Base-by-base conservation (phyloP, 2,329 filamentous ascomycete species). In the Fonsecaea nubica region DNA sequence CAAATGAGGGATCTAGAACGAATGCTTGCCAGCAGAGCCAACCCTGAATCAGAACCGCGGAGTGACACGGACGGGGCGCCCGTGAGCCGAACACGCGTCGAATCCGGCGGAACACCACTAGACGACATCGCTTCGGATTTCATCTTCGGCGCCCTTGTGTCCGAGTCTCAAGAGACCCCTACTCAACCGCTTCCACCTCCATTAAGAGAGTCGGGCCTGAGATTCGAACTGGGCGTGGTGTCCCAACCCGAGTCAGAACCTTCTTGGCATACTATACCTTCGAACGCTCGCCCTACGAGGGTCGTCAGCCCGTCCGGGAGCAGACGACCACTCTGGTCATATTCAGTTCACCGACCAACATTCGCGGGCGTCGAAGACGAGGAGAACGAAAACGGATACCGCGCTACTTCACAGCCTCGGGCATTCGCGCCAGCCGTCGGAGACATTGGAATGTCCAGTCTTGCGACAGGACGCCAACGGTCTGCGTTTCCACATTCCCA, bases 351-450 rank as follows among this genome's bases (percentile, higher is more conserved):
- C 10, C 32, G 54, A 32, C 18, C 56, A 13, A 36, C 42, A 36
- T 48, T 56, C 13, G 58, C 59, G 30, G 64, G 65, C 36, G n/a
- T 8, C 9, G 60, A 68, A 13, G 69, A 65, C 36, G 50, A 55
- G 21, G 69, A 61, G 32, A 60, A 45, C 30, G 57, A 66, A n/a
- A 67, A 58, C 21, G 56, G 55, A 13, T 79, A 80, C 8, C 75
- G 78, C 57, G 83, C 82, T 72, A 79, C 81, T 35, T 80, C 81
- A 42, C 32, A 35, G 12, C 13, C 55, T 38, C 36, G 18, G 36
- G 42, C 59, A 32, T 38, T 59, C 52, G 66, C 65, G 60, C 58
- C 30, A 42, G 42, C 53, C 50, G 42, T 30, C 40, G 45, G 66
- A 52, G 66, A 62, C 36, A 66, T 64, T 15, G 55, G 59, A 18